Conservation (phyloP, 305 asterid species). For the Fraxinus angustifolia region DNA sequence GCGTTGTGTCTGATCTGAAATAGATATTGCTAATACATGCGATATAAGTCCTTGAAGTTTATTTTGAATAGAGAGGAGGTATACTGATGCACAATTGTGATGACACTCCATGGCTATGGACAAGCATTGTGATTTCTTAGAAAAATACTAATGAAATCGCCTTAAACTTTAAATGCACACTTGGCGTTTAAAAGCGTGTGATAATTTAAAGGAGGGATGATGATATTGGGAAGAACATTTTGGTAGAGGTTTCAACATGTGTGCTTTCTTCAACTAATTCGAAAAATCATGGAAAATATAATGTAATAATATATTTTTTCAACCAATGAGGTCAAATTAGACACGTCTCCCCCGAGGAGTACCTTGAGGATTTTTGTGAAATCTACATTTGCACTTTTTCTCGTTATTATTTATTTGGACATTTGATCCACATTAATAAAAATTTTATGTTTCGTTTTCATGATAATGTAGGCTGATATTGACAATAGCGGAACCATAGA, state of each 20-base stretch:
- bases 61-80: neutral
- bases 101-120: neutral
- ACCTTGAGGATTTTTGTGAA: neutral
- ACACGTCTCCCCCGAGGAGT: neutral
- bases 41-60: neutral
- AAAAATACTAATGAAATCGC: neutral
- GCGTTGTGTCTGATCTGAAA: neutral
- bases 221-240: neutral
- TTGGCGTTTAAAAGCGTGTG: neutral
- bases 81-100: neutral
- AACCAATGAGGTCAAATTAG: neutral
- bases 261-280: neutral
- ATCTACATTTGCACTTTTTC: neutral
- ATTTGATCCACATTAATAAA: neutral
- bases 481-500: slow-evolving; percentile 89
- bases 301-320: neutral
- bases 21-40: no score
- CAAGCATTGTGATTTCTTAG: neutral
- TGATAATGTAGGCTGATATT: slow-evolving; percentile 65
- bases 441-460: neutral
- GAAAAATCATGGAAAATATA: neutral
- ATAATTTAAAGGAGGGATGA: neutral
- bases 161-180: neutral
- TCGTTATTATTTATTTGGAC: neutral
- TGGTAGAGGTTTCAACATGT: neutral